Percentiles rank a stretch among this genome's conserved stretches.
Evolutionary conservation across 2,329 filamentous ascomycete species (phyloP).

Genomic region (Diaporthe australafricana): DNA sequence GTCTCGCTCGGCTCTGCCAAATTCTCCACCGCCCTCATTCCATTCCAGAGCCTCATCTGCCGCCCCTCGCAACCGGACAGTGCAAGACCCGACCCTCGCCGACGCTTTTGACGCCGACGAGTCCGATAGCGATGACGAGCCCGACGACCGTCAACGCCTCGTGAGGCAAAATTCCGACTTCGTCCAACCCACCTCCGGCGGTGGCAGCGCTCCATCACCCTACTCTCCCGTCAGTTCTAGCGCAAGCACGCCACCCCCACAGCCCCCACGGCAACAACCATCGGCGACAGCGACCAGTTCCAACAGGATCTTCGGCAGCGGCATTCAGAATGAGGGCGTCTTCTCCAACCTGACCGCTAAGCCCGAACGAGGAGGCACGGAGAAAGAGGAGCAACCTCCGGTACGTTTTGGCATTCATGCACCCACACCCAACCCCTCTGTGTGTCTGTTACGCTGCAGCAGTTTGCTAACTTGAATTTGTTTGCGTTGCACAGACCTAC

Average conservation of each 20-base stretch:
- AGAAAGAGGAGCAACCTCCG: slow-evolving; percentile 90
- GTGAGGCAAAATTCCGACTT: slow-evolving; percentile 70
- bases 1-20: slow-evolving; percentile 56
- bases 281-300: slow-evolving; percentile 34
- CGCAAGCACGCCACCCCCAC: slow-evolving; percentile 39
- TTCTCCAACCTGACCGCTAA: slow-evolving; percentile 96
- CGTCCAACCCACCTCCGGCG: slow-evolving; percentile 37
- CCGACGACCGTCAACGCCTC: slow-evolving; percentile 86
- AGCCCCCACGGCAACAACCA: slow-evolving; percentile 42
- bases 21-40: slow-evolving; percentile 84
- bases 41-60: slow-evolving; percentile 84
- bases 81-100: slow-evolving; percentile 79
- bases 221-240: slow-evolving; percentile 27
- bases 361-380: slow-evolving; percentile 82
- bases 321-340: slow-evolving; percentile 89
- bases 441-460: neutral
- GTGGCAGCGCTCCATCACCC: neutral
- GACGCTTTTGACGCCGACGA: slow-evolving; percentile 92
- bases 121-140: slow-evolving; percentile 79
- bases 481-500: slow-evolving; percentile 75
- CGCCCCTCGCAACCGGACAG: slow-evolving; percentile 56
- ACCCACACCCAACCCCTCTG: neutral
- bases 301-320: slow-evolving; percentile 71
- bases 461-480: slow-evolving; percentile 48
- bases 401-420: slow-evolving; percentile 66